A percentile compares a stretch with the other conserved stretches of the same genome.
These are phyloP conservation scores for Hyaloscypha finlandica DNA, from an alignment of 495 filamentous ascomycete genomes.

Conservation along the genomic window DNA sequence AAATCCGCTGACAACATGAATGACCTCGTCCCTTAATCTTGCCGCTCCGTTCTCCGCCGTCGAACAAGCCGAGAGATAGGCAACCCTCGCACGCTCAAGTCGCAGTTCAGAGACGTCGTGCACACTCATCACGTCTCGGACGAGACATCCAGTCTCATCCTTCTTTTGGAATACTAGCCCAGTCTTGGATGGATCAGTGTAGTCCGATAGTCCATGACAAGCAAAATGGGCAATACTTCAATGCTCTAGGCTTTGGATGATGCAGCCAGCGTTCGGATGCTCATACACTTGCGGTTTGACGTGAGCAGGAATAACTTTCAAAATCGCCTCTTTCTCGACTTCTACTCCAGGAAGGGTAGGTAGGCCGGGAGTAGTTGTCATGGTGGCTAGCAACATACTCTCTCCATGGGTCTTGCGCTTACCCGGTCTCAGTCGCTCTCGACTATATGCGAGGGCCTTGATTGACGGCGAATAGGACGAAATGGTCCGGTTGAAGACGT, in stretches of 20 bases:
- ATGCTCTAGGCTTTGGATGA: neutral
- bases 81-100: neutral
- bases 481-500: neutral
- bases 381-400: no score
- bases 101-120: neutral
- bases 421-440: no score
- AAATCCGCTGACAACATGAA: neutral
- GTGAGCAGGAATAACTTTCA: no score
- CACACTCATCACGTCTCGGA: no score
- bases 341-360: neutral
- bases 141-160: no score
- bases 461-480: neutral
- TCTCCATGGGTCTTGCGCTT: no score
- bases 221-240: neutral
- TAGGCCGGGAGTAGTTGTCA: neutral
- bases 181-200: neutral
- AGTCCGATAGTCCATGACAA: neutral
- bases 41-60: neutral
- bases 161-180: neutral
- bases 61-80: neutral
- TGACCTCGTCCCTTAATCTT: neutral
- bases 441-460: neutral
- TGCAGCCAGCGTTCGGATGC: no score
- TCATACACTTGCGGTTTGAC: no score
- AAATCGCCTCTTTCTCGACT: neutral